phyloP scores from a whole-genome alignment of 2,329 filamentous ascomycete genomes.

The Geoglossum cookeanum region DNA sequence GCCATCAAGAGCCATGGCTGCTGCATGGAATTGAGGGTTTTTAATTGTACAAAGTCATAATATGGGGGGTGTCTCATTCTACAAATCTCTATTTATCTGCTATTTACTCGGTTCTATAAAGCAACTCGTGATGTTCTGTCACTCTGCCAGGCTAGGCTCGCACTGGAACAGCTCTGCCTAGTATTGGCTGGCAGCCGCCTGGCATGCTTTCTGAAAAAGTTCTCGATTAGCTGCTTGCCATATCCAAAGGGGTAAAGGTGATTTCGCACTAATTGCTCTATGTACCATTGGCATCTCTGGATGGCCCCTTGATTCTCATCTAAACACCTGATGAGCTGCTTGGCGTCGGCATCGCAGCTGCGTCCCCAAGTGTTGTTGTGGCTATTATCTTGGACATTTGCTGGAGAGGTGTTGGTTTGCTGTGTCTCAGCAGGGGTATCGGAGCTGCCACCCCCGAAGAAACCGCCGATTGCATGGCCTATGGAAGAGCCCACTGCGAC shows the following conservation, averaged over 20 bases:
- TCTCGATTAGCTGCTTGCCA: constrained; percentile 1
- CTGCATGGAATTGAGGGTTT: background rate
- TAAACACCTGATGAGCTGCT: constrained; percentile 87
- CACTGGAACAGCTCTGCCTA: constrained; percentile 20
- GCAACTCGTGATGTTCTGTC: background rate
- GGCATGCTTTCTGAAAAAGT: constrained; percentile 50
- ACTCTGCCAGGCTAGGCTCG: too few species aligned
- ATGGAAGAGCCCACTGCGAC: constrained; percentile 90
- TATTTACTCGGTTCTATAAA: background rate
- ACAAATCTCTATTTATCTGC: background rate
- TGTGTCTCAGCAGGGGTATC: constrained; percentile 34
- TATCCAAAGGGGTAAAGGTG: background rate
- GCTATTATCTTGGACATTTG: constrained; percentile 15
- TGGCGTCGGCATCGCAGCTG: constrained; percentile 63
- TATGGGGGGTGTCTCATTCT: background rate
- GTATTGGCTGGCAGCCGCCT: constrained; percentile 55
- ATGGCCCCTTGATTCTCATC: constrained; percentile 87
- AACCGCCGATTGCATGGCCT: constrained; percentile 80
- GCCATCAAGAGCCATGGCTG: too few species aligned
- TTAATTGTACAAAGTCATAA: background rate
- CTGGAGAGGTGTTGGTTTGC: constrained; percentile 17
- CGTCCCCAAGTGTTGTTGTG: constrained; percentile 32
- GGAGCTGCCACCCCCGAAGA: constrained; percentile 58
- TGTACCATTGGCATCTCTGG: constrained; percentile 93
- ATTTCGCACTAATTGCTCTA: constrained; percentile 59